A percentile compares a stretch with the other conserved stretches of the same genome.
Evolutionary conservation across 2,329 filamentous ascomycete species (phyloP).

Genomic region (Aureobasidium zeae): DNA sequence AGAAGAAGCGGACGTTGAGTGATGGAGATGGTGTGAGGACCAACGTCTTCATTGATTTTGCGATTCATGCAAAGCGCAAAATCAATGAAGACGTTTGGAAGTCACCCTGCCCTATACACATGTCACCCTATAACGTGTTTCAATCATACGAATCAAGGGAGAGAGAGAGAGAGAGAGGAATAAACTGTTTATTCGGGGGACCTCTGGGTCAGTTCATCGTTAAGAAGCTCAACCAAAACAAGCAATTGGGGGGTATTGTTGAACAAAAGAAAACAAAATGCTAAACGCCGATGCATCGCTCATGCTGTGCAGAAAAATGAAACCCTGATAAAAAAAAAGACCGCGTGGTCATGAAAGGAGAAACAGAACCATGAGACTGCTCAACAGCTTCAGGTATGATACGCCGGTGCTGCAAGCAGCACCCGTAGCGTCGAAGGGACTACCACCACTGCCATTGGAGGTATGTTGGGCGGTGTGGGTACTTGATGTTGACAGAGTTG

Average conservation of each 20-base stretch:
- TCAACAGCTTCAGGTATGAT: conserved; percentile 3
- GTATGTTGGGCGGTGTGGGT: background rate
- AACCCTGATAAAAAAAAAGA: background rate
- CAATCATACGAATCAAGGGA: no score
- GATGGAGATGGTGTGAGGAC: no score
- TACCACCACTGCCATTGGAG: background rate
- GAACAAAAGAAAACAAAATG: background rate
- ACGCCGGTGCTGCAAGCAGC: background rate
- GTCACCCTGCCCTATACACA: no score
- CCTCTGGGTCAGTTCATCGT: no score
- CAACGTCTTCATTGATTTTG: no score
- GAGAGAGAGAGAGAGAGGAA: no score
- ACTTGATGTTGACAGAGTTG: background rate
- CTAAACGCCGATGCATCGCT: conserved; percentile 3
- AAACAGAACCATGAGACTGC: background rate
- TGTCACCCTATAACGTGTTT: no score
- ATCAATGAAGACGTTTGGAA: no score
- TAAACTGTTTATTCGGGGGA: no score
- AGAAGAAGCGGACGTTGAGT: no score
- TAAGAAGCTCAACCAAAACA: no score
- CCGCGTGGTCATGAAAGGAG: background rate
- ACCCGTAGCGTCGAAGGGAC: conserved; percentile 5
- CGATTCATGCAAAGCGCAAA: no score
- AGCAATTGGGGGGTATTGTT: conserved; percentile 12
- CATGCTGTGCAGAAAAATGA: background rate